Base-by-base conservation (phyloP, 2,329 filamentous ascomycete species). In the Cytospora leucostoma region DNA sequence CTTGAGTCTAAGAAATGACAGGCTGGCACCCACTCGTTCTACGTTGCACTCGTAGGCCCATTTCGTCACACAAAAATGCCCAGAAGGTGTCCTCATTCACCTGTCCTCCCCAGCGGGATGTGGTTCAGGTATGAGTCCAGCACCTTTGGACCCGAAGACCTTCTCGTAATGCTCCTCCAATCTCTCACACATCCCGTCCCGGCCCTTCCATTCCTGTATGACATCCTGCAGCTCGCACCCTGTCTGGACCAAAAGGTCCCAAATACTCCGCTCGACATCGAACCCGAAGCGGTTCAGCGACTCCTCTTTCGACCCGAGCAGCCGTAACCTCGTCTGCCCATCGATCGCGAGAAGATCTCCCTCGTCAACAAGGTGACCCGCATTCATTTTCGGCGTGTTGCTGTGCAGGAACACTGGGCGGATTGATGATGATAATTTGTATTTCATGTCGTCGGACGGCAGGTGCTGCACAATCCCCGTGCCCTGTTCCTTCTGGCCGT, bases 121-220 rank as follows among this genome's bases (percentile, higher is more conserved):
- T 17, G 15, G 44, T 15, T 15, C 15, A 7, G 8, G n/a, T 33
- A 52, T 5, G 17, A 8, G 33, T 19, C 11, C 17, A 19, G 37
- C 51, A n/a, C 27, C 27, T 40, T 27, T 35, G 19, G 52, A 56
- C 13, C 53, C 64, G 37, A 66, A 47, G 79, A 82, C 72, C 81
- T 83, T 65, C 71, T 81, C 4, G 76, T 79, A 69, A 40, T 68
- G 71, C 51, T 65, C 52, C 15, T 78, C 77, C 8, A 79, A 75
- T 59, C 79, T 78, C 50, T 70, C 59, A 58, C 72, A 67, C 66
- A 73, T 67, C 62, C 55, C 65, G 13, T 53, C 33, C 21, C 64
- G 44, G 1, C n/a, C 54, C 57, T 65, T 63, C 64, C 64, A 65
- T 49, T 65, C 64, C 50, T 50, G 21, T n/a, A 65, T 50, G n/a